Evolutionary conservation across 805 yeast species (phyloP).

Genomic region (Pichia exigua): DNA sequence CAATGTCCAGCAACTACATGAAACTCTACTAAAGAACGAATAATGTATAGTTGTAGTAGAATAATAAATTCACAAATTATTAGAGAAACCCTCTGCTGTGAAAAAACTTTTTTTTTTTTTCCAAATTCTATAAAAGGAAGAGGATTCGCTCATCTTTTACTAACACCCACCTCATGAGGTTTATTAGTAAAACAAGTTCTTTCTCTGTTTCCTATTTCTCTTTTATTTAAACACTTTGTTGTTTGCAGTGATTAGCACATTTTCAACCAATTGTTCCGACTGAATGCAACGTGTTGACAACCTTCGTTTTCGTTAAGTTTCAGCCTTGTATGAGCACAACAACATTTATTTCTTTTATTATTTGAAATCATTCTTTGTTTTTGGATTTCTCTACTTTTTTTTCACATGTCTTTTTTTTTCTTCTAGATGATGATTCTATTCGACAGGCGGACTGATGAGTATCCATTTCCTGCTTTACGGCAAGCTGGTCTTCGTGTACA

Average conservation of each 20-base stretch:
- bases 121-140: neutral
- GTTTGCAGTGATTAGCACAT: constrained; percentile 39
- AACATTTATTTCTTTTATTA: neutral
- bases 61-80: neutral
- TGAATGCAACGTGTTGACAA: constrained; percentile 47
- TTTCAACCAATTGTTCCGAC: constrained; percentile 52
- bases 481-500: constrained; percentile 49
- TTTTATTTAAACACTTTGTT: neutral
- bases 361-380: too few relatives aligned
- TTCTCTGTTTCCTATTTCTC: neutral
- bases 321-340: constrained; percentile 50
- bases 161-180: neutral
- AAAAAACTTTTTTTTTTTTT: neutral
- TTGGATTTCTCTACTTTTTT: neutral
- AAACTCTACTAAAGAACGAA: neutral
- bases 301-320: constrained; percentile 47
- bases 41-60: neutral
- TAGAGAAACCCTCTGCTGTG: neutral
- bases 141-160: neutral
- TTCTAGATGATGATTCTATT: constrained; percentile 26
- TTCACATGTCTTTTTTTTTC: neutral
- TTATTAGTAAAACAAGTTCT: neutral
- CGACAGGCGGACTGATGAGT: constrained; percentile 48
- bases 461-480: constrained; percentile 27
- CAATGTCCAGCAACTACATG: constrained; percentile 78